Percentiles rank a stretch among this genome's conserved stretches.
These are phyloP conservation scores for Mallotus nudiflorus DNA, from an alignment of 345 rosid species.

Conservation along the genomic window DNA sequence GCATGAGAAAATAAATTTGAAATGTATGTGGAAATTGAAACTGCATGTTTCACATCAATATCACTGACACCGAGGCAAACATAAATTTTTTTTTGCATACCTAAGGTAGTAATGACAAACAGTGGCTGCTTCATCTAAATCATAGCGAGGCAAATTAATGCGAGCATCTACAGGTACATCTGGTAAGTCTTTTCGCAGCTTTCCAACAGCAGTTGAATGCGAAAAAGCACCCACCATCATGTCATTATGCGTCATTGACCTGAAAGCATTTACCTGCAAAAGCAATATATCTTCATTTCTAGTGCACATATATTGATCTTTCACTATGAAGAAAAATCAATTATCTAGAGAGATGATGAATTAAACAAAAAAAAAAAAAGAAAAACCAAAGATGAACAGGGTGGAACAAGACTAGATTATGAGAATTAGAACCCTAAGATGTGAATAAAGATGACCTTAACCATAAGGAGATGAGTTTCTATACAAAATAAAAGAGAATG, in stretches of 20 bases:
- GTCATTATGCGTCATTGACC: slow-evolving; percentile 86
- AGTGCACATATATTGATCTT: neutral
- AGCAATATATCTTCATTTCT: slow-evolving; percentile 9
- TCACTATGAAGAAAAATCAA: neutral
- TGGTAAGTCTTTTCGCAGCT: slow-evolving; percentile 83
- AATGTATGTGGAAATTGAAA: neutral
- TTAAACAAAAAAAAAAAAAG: neutral
- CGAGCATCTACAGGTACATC: slow-evolving; percentile 89
- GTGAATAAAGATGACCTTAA: neutral
- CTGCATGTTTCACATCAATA: neutral
- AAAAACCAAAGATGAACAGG: neutral
- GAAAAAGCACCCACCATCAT: slow-evolving; percentile 98
- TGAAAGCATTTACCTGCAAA: slow-evolving; percentile 86
- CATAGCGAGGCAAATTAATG: slow-evolving; percentile 61
- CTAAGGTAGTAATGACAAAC: slow-evolving; percentile 93
- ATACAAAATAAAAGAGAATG: too few relatives aligned
- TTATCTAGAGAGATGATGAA: neutral
- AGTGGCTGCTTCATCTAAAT: slow-evolving; percentile 77
- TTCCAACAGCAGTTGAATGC: slow-evolving; percentile 94
- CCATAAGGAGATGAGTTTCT: neutral
- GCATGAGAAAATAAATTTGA: too few relatives aligned
- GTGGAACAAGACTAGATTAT: neutral
- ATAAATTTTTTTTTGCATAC: slow-evolving; percentile 35
- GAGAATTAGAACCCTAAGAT: neutral
- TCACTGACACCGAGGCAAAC: slow-evolving; percentile 5